Evolutionary conservation across 768 basidiomycete genomes (phyloP).

Genomic region (Lyophyllum atratum): DNA sequence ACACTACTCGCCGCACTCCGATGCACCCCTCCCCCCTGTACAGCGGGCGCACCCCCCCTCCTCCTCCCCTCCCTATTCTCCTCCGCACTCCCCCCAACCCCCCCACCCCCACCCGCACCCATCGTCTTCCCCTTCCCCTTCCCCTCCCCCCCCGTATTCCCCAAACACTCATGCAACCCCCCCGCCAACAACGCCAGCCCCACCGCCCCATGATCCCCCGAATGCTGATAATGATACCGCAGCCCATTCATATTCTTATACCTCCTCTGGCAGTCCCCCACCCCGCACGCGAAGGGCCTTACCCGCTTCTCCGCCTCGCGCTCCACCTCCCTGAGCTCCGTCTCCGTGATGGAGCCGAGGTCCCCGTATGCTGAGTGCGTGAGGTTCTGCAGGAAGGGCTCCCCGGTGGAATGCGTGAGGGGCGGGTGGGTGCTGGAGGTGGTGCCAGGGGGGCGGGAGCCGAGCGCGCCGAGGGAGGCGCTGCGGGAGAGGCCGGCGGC

Average conservation of each 20-base stretch:
- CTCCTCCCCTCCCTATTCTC: conserved; percentile 21
- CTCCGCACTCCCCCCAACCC: not conserved
- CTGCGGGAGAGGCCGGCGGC: conserved; percentile 7
- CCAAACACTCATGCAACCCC: conserved; percentile 56
- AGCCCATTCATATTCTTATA: conserved; percentile 99
- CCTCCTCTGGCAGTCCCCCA: conserved; percentile 81
- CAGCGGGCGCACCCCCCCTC: not conserved
- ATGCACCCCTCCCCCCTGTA: not conserved
- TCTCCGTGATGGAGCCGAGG: conserved; percentile 55
- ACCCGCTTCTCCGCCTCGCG: conserved; percentile 82
- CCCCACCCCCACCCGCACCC: conserved; percentile 10
- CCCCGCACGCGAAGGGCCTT: conserved; percentile 87
- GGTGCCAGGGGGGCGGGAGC: not conserved
- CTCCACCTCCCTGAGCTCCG: conserved; percentile 71
- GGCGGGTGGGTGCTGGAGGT: not conserved
- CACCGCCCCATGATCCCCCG: conserved; percentile 90
- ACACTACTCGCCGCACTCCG: not conserved
- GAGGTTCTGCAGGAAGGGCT: conserved; percentile 9
- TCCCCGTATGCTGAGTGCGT: conserved; percentile 30
- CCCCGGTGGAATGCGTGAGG: not conserved
- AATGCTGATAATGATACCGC: conserved; percentile 95
- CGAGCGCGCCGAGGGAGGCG: conserved; percentile 11
- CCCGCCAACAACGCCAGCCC: conserved; percentile 83
- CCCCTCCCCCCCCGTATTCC: conserved; percentile 7
- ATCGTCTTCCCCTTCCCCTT: conserved; percentile 17